phyloP scores from a whole-genome alignment of 2,329 filamentous ascomycete genomes.

The Claviceps digitariae region DNA sequence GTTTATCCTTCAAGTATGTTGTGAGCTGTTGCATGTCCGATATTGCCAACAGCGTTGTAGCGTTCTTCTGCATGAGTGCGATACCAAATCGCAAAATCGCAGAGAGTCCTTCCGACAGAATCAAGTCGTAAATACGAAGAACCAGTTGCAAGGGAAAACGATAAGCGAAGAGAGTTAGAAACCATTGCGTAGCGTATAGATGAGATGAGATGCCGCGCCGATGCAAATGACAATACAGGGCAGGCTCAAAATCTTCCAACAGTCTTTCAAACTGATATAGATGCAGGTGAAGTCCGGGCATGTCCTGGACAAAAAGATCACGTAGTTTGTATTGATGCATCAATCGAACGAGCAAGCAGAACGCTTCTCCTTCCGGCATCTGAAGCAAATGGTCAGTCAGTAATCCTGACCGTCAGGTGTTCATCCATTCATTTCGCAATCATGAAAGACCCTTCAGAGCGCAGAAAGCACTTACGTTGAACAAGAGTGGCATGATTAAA shows the following conservation, averaged over 20 bases:
- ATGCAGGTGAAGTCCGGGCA: slow-evolving; percentile 88
- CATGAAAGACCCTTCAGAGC: neutral
- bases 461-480: slow-evolving; percentile 52
- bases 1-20: slow-evolving; percentile 77
- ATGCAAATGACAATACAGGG: slow-evolving; percentile 85
- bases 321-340: slow-evolving; percentile 96
- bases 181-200: slow-evolving; percentile 97
- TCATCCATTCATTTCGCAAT: neutral
- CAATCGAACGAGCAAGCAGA: slow-evolving; percentile 78
- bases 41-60: slow-evolving; percentile 62
- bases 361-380: slow-evolving; percentile 97
- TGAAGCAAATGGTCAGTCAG: slow-evolving; percentile 19
- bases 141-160: slow-evolving; percentile 94
- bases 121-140: slow-evolving; percentile 89
- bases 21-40: slow-evolving; percentile 85
- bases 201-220: slow-evolving; percentile 78
- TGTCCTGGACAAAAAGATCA: slow-evolving; percentile 87
- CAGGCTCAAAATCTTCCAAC: slow-evolving; percentile 85
- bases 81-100: slow-evolving; percentile 92
- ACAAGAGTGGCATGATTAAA: slow-evolving; percentile 86
- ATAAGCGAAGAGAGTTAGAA: slow-evolving; percentile 95
- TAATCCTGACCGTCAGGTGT: neutral
- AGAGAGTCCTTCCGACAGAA: slow-evolving; percentile 82
- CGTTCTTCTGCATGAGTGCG: slow-evolving; percentile 92
- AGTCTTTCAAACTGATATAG: slow-evolving; percentile 92